These are phyloP conservation scores for Xylariomycetidae sp. DNA, from an alignment of 2,329 filamentous ascomycete genomes.

Conservation along the genomic window DNA sequence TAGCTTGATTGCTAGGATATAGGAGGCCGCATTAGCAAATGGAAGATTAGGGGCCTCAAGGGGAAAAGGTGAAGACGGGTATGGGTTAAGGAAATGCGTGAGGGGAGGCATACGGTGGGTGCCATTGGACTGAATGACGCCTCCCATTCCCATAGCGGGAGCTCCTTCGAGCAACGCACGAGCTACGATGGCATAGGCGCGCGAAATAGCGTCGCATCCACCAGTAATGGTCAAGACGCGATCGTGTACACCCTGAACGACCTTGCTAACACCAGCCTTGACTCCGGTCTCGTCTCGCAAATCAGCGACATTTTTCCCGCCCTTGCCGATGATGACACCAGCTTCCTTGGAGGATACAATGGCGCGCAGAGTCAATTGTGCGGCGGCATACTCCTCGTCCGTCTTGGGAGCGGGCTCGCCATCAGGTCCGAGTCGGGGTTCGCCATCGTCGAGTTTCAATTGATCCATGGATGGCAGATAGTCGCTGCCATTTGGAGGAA, in stretches of 20 bases:
- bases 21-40: conserved; percentile 18
- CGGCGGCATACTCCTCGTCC: conserved; percentile 92
- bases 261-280: conserved; percentile 97
- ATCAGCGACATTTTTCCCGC: conserved; percentile 96
- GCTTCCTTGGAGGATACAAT: conserved; percentile 99
- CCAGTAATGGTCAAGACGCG: conserved; percentile 95
- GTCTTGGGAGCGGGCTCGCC: conserved; percentile 82
- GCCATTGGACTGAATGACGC: conserved; percentile 78
- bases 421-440: conserved; percentile 60
- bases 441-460: conserved; percentile 60
- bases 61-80: too few species aligned
- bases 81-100: conserved; percentile 8
- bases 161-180: conserved; percentile 89
- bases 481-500: conserved; percentile 56
- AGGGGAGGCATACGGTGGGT: conserved; percentile 75
- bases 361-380: conserved; percentile 88
- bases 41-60: too few species aligned
- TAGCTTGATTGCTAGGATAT: conserved; percentile 76
- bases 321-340: conserved; percentile 98
- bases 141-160: conserved; percentile 93
- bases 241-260: conserved; percentile 95
- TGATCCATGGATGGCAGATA: conserved; percentile 59
- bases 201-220: conserved; percentile 79
- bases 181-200: conserved; percentile 90
- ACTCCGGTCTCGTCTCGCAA: conserved; percentile 96